Evolutionary conservation across 352 stramenopile genomes (phyloP).

Genomic region (Pythium biforme): DNA sequence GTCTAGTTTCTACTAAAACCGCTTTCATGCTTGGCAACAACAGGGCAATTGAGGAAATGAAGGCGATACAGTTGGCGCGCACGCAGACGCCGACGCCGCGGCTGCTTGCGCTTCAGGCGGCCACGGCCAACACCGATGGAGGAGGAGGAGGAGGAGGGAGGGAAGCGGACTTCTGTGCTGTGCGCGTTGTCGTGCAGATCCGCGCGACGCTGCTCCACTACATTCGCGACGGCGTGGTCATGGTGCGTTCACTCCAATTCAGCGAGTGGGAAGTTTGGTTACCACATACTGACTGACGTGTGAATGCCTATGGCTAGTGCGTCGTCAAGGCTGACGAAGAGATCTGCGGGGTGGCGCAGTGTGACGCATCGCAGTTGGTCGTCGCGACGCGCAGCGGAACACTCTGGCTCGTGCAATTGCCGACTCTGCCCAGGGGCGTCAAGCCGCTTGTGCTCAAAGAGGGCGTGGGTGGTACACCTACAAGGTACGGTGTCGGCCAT

Average conservation of each 20-base stretch:
- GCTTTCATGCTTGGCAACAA: not conserved
- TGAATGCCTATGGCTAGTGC: constrained; percentile 27
- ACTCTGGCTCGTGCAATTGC: constrained; percentile 41
- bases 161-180: not conserved
- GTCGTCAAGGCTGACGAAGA: constrained; percentile 38
- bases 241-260: constrained; percentile 25
- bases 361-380: constrained; percentile 22
- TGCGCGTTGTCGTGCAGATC: constrained; percentile 42
- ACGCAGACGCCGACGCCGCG: constrained; percentile 40
- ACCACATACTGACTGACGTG: not conserved
- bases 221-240: constrained; percentile 39
- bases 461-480: not conserved
- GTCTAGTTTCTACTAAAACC: constrained; percentile 9
- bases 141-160: too few relatives aligned
- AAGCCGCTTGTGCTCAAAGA: constrained; percentile 2
- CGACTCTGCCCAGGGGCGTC: constrained; percentile 1
- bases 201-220: constrained; percentile 46
- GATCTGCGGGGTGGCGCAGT: constrained; percentile 37
- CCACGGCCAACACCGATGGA: not conserved
- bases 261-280: too few relatives aligned
- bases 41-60: not conserved
- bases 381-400: constrained; percentile 39
- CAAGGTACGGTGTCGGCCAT: not conserved
- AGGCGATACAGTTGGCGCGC: constrained; percentile 35
- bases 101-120: constrained; percentile 30